phyloP scores from a whole-genome alignment of 805 yeast genomes.

The Yarrowia bubula region DNA sequence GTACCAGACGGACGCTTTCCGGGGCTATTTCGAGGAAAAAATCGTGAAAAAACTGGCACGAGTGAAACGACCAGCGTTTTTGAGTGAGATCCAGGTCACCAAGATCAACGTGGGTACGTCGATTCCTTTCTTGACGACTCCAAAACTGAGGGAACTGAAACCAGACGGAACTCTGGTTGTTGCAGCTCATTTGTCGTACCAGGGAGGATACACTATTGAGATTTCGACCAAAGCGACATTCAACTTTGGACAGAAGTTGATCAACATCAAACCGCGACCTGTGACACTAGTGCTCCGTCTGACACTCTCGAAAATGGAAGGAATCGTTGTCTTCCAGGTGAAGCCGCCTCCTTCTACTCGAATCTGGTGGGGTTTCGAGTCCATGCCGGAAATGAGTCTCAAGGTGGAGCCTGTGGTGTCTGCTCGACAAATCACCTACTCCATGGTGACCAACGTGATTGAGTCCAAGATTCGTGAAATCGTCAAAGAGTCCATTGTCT shows the following conservation, averaged over 20 bases:
- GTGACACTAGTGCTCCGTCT: constrained; percentile 72
- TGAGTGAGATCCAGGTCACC: constrained; percentile 76
- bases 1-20: constrained; percentile 68
- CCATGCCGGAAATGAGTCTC: constrained; percentile 72
- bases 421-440: constrained; percentile 73
- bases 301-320: constrained; percentile 65
- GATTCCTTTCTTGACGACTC: constrained; percentile 77
- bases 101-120: constrained; percentile 72
- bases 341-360: constrained; percentile 92
- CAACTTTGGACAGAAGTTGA: constrained; percentile 69
- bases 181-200: constrained; percentile 60
- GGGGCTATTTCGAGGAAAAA: constrained; percentile 54
- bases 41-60: constrained; percentile 72
- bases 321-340: constrained; percentile 64
- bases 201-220: constrained; percentile 72
- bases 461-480: constrained; percentile 77
- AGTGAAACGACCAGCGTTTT: constrained; percentile 80
- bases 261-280: constrained; percentile 52
- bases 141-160: constrained; percentile 62
- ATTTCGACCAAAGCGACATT: constrained; percentile 78
- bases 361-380: constrained; percentile 84
- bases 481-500: constrained; percentile 71
- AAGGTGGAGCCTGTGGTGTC: constrained; percentile 89
- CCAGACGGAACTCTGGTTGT: constrained; percentile 77
- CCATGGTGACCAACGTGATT: constrained; percentile 74